These are phyloP conservation scores for Cystobasidiaceae sp. DNA, from an alignment of 1,284 basidiomycete genomes.

Conservation along the genomic window DNA sequence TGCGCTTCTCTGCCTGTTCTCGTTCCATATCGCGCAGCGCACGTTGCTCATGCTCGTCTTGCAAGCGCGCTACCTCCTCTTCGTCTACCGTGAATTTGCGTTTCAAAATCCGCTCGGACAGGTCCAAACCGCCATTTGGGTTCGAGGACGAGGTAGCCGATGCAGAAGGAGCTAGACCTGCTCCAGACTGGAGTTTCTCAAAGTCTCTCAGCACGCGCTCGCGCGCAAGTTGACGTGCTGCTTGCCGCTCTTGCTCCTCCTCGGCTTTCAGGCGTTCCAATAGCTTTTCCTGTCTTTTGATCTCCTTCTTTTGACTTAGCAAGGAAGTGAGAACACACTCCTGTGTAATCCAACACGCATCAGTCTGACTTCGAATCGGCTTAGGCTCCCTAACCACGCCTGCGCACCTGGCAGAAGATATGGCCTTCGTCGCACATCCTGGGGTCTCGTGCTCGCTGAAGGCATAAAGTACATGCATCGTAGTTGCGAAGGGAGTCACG, in stretches of 20 bases:
- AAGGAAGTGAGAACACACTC: constrained; percentile 42
- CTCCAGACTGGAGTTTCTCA: constrained; percentile 66
- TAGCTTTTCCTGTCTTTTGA: constrained; percentile 73
- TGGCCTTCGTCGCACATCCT: constrained; percentile 78
- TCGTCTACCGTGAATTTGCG: constrained; percentile 73
- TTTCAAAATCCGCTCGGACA: constrained; percentile 48
- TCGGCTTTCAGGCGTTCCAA: constrained; percentile 67
- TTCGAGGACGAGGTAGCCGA: not conserved
- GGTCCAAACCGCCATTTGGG: not conserved
- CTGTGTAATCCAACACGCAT: constrained; percentile 57
- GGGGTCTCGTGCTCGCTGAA: constrained; percentile 71
- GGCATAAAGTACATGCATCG: constrained; percentile 44
- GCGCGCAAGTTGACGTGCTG: constrained; percentile 64
- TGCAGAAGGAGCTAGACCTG: constrained; percentile 4
- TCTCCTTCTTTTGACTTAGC: constrained; percentile 80
- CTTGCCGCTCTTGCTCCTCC: constrained; percentile 63
- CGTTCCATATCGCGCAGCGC: constrained; percentile 72
- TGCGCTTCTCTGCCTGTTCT: constrained; percentile 70
- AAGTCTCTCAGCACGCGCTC: constrained; percentile 80
- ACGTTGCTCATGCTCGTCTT: constrained; percentile 73
- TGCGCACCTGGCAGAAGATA: constrained; percentile 79
- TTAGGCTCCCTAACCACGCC: not conserved
- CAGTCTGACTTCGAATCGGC: not conserved
- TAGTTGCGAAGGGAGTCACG: constrained; percentile 25
- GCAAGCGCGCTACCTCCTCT: constrained; percentile 62